Evolutionary conservation across 257 asterid species (phyloP).

Genomic region (Marsdenia floribunda): DNA sequence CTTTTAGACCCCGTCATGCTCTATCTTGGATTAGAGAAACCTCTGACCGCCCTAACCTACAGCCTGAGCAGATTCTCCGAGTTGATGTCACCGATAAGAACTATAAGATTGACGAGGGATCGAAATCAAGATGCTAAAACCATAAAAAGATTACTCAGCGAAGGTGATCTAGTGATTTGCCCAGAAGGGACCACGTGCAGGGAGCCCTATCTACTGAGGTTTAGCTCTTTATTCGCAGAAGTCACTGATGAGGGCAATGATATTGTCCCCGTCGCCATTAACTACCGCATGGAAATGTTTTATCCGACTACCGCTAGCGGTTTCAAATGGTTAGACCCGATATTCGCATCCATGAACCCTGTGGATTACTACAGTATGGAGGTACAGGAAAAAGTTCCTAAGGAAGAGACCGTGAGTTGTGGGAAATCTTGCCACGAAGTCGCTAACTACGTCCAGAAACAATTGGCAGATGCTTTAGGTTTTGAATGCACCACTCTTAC

Average conservation of each 20-base stretch:
- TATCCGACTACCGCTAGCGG: conserved; percentile 95
- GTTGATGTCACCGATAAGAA: conserved; percentile 61
- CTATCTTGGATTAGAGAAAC: conserved; percentile 40
- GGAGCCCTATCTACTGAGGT: conserved; percentile 78
- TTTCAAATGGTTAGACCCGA: conserved; percentile 77
- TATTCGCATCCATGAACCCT: conserved; percentile 85
- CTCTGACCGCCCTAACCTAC: conserved; percentile 82
- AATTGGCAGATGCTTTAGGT: conserved; percentile 67
- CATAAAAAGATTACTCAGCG: conserved; percentile 48
- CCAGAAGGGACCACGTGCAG: conserved; percentile 98
- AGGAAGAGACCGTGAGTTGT: conserved; percentile 59
- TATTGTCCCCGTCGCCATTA: conserved; percentile 85
- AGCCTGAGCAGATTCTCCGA: conserved; percentile 87
- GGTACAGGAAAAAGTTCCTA: conserved; percentile 53
- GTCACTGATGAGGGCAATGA: conserved; percentile 39
- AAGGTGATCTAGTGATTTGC: conserved; percentile 79
- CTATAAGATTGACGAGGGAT: conserved; percentile 63
- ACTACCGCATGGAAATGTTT: conserved; percentile 66
- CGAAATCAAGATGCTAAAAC: conserved; percentile 46
- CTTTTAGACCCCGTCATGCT: conserved; percentile 80
- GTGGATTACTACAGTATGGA: conserved; percentile 43
- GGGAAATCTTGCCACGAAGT: conserved; percentile 77
- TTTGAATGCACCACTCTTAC: conserved; percentile 75
- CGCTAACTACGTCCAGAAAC: conserved; percentile 74
- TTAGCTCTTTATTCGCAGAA: conserved; percentile 86